A percentile compares a stretch with the other conserved stretches of the same genome.
phyloP scores from a whole-genome alignment of 2,329 filamentous ascomycete genomes.

The Penicillium decumbens region DNA sequence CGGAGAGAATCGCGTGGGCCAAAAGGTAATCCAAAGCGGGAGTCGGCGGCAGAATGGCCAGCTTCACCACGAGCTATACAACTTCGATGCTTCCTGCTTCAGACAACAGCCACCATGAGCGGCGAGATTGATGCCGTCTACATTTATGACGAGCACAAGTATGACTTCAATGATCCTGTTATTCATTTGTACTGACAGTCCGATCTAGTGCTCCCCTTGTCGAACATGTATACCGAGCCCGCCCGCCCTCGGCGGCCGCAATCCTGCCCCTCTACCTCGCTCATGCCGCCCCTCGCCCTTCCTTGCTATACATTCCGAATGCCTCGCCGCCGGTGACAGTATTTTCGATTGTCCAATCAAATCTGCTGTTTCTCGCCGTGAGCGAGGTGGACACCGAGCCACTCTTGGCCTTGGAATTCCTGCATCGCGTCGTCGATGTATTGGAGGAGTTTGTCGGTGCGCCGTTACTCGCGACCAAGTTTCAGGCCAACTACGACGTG shows the following conservation, averaged over 20 bases:
- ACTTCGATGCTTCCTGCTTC: conserved; percentile 9
- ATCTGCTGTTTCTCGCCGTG: conserved; percentile 79
- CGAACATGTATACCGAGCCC: conserved; percentile 80
- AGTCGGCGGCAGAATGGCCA: conserved; percentile 32
- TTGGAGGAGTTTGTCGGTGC: conserved; percentile 91
- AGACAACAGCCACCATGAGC: conserved; percentile 58
- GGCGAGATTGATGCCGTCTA: conserved; percentile 91
- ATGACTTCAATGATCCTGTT: conserved; percentile 28
- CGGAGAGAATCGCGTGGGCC: background rate
- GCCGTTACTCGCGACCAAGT: conserved; percentile 76
- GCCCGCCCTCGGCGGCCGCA: conserved; percentile 69
- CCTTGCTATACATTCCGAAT: conserved; percentile 76
- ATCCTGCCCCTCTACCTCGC: conserved; percentile 83
- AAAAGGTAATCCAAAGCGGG: conserved; percentile 26
- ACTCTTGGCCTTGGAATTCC: conserved; percentile 84
- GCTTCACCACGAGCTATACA: conserved; percentile 21
- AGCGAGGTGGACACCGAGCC: conserved; percentile 84
- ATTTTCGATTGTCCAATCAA: conserved; percentile 82
- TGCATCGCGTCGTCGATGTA: conserved; percentile 86
- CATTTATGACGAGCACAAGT: conserved; percentile 96
- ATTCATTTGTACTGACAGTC: conserved; percentile 13
- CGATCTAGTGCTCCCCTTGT: conserved; percentile 68
- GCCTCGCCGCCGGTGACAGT: conserved; percentile 80
- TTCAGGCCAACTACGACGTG: conserved; percentile 87
- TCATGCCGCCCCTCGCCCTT: conserved; percentile 74